phyloP scores from a whole-genome alignment of 495 filamentous ascomycete genomes.

The Cudoniella acicularis region DNA sequence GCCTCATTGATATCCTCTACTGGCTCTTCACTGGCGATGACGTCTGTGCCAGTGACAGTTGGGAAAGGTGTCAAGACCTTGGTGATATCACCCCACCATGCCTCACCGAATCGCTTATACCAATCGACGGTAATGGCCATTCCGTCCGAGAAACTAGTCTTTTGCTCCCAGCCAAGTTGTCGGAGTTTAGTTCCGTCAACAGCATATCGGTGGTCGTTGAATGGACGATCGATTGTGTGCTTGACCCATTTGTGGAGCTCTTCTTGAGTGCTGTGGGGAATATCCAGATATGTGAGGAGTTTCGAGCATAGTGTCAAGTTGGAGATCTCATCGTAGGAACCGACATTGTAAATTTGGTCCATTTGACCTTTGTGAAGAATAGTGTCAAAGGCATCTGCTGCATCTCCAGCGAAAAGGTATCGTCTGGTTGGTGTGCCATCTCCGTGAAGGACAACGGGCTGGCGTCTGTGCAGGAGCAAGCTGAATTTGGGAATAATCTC shows the following conservation, averaged over 20 bases:
- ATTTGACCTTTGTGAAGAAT: slow-evolving; percentile 65
- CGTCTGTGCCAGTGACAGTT: slow-evolving; percentile 44
- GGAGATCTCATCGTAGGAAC: slow-evolving; percentile 62
- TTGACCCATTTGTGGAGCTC: slow-evolving; percentile 53
- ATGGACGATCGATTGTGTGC: slow-evolving; percentile 66
- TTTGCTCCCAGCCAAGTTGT: slow-evolving; percentile 64
- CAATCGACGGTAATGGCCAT: slow-evolving; percentile 64
- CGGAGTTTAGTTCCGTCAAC: slow-evolving; percentile 63
- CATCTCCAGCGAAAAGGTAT: slow-evolving; percentile 69
- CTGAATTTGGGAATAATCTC: slow-evolving; percentile 77
- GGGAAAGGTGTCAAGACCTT: slow-evolving; percentile 58
- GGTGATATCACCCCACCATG: slow-evolving; percentile 74
- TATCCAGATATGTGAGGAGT: slow-evolving; percentile 51
- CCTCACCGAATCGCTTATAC: slow-evolving; percentile 58
- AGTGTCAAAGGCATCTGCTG: slow-evolving; percentile 73
- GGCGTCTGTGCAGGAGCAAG: slow-evolving; percentile 52
- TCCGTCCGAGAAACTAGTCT: slow-evolving; percentile 57
- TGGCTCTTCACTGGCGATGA: slow-evolving; percentile 46
- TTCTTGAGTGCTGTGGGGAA: slow-evolving; percentile 37
- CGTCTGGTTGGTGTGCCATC: slow-evolving; percentile 62
- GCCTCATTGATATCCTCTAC: slow-evolving; percentile 36
- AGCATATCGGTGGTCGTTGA: slow-evolving; percentile 68
- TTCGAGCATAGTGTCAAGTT: slow-evolving; percentile 55
- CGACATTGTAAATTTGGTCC: slow-evolving; percentile 72
- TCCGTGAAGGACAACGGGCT: slow-evolving; percentile 64